A percentile compares a stretch with the other conserved stretches of the same genome.
Evolutionary conservation across 2,329 filamentous ascomycete species (phyloP).

Genomic region (Phialophora tarda): DNA sequence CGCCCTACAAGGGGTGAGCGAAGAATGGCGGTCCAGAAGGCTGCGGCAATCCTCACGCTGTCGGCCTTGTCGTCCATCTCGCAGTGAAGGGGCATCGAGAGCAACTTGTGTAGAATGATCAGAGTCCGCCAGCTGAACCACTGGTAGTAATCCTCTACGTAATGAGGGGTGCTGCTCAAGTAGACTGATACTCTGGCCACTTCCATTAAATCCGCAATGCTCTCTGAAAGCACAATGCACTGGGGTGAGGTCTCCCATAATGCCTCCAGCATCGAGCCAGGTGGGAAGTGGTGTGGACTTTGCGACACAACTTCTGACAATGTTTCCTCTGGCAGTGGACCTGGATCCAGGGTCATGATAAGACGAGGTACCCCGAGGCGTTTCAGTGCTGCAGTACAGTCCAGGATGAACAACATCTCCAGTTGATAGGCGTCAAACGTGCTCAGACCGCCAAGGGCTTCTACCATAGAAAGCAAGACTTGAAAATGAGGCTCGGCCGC

Average conservation of each 20-base stretch:
- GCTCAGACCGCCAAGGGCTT: constrained; percentile 30
- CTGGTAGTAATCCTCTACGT: constrained; percentile 27
- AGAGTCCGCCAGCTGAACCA: constrained; percentile 29
- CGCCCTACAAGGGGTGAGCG: constrained; percentile 20
- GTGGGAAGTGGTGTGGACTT: constrained; percentile 12
- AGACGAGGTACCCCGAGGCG: constrained; percentile 24
- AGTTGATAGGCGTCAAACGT: constrained; percentile 35
- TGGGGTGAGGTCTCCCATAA: constrained; percentile 13
- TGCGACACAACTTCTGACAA: constrained; percentile 14
- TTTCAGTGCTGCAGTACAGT: constrained; percentile 26
- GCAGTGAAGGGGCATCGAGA: constrained; percentile 26
- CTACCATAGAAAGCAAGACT: constrained; percentile 34
- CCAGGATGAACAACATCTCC: constrained; percentile 29
- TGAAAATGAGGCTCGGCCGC: constrained; percentile 35
- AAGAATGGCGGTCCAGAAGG: constrained; percentile 22
- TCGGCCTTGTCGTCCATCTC: constrained; percentile 22
- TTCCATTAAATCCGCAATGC: constrained; percentile 27
- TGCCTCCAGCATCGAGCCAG: constrained; percentile 20
- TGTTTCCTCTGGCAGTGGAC: constrained; percentile 19
- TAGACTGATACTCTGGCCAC: constrained; percentile 24
- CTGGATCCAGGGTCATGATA: constrained; percentile 29
- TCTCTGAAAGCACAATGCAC: constrained; percentile 9
- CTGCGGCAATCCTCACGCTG: constrained; percentile 23
- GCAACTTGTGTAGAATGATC: constrained; percentile 31
- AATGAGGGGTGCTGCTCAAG: constrained; percentile 18